Conservation (phyloP, 371 early-diverging fungal genomes). For the Smittium culicis region DNA sequence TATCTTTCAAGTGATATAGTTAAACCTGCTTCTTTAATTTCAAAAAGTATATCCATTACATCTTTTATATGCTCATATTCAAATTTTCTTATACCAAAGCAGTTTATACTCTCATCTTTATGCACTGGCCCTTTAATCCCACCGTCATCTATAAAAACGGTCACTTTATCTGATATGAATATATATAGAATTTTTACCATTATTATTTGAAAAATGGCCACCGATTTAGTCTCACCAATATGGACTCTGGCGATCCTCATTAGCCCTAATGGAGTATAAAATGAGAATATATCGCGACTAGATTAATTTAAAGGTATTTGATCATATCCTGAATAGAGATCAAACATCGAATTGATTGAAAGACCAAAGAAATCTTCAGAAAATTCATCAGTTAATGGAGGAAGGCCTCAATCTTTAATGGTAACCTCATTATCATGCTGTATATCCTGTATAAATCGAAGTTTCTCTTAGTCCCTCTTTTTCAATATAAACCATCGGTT, state of each 20-base stretch:
- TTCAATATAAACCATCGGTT: conserved; percentile 18
- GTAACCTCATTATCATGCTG: conserved; percentile 20
- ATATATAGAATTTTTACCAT: conserved; percentile 15
- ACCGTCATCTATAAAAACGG: conserved; percentile 20
- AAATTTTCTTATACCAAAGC: background rate
- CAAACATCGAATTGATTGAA: conserved; percentile 14
- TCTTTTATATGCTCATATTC: conserved; percentile 10
- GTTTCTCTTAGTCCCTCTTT: conserved; percentile 12
- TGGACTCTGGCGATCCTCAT: conserved; percentile 20
- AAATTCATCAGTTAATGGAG: conserved; percentile 19
- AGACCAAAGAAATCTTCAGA: conserved; percentile 15
- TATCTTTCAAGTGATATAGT: background rate
- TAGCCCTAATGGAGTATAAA: conserved; percentile 22
- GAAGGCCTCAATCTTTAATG: conserved; percentile 17
- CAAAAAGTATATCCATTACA: conserved; percentile 7
- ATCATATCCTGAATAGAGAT: conserved; percentile 23
- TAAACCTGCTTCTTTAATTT: background rate
- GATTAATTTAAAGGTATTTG: conserved; percentile 17
- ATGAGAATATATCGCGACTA: conserved; percentile 17
- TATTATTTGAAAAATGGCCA: conserved; percentile 15
- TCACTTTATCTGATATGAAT: conserved; percentile 12
- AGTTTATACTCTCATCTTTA: background rate
- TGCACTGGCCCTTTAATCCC: conserved; percentile 8
- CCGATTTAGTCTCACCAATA: conserved; percentile 23
- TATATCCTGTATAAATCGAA: conserved; percentile 23